These are phyloP conservation scores for Xylaria palmicola DNA, from an alignment of 495 filamentous ascomycete species.

Conservation along the genomic window DNA sequence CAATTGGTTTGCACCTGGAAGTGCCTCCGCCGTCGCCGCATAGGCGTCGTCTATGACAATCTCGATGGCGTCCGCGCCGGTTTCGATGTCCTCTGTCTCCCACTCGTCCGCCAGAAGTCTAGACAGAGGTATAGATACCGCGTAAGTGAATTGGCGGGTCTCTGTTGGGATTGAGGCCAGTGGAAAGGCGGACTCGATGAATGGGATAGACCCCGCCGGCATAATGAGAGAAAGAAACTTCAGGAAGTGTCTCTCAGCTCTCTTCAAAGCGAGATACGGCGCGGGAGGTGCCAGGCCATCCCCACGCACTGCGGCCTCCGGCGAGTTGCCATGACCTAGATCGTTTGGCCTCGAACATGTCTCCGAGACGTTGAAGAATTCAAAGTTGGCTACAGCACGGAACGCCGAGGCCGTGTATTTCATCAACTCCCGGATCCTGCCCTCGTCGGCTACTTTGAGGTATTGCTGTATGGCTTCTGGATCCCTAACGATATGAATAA, in stretches of 20 bases:
- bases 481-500: constrained; percentile 66
- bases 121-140: constrained; percentile 59
- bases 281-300: constrained; percentile 39
- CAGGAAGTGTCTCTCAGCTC: constrained; percentile 70
- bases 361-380: constrained; percentile 69
- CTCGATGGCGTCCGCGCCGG: constrained; percentile 68
- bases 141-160: constrained; percentile 62
- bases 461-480: constrained; percentile 59
- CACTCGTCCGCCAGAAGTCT: constrained; percentile 47
- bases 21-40: constrained; percentile 32
- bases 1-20: constrained; percentile 46
- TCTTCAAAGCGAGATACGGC: constrained; percentile 67
- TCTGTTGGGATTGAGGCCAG: constrained; percentile 61
- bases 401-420: constrained; percentile 50
- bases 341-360: neutral
- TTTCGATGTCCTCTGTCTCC: constrained; percentile 59
- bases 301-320: constrained; percentile 40
- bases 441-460: constrained; percentile 53
- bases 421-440: constrained; percentile 48
- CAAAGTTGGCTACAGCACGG: constrained; percentile 66
- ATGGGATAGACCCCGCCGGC: constrained; percentile 50
- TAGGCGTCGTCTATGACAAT: constrained; percentile 57
- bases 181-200: constrained; percentile 65
- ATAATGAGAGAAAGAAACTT: constrained; percentile 63
- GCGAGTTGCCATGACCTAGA: constrained; percentile 18